Evolutionary conservation across 768 basidiomycete genomes (phyloP).

Genomic region (Trametes maxima): DNA sequence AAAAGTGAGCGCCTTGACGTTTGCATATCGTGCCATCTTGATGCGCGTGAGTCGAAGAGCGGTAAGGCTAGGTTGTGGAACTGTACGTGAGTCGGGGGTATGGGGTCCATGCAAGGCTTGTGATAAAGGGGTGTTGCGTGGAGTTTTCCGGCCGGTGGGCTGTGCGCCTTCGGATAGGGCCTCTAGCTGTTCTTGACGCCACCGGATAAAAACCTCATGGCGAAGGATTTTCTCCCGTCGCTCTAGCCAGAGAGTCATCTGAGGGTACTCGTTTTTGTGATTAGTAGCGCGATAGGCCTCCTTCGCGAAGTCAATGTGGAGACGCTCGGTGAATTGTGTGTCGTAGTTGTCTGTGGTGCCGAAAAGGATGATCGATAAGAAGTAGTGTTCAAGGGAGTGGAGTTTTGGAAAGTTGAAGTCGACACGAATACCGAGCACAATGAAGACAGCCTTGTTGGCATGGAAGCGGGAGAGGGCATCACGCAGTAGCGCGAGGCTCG

Average conservation of each 20-base stretch:
- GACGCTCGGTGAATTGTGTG: constrained; percentile 30
- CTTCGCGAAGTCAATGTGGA: constrained; percentile 31
- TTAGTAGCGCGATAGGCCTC: constrained; percentile 33
- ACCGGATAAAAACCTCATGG: constrained; percentile 35
- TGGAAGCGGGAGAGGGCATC: constrained; percentile 31
- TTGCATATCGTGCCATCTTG: not conserved
- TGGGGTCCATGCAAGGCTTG: no score
- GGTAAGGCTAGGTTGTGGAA: no score
- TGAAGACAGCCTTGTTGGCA: constrained; percentile 40
- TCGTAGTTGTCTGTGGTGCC: constrained; percentile 13
- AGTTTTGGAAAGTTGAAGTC: constrained; percentile 22
- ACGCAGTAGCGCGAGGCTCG: constrained; percentile 22
- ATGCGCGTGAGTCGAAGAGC: no score
- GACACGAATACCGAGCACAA: constrained; percentile 27
- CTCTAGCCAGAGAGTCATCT: constrained; percentile 14
- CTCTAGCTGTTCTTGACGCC: no score
- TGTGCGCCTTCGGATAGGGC: no score
- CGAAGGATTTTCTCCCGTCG: constrained; percentile 25
- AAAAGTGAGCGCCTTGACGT: not conserved
- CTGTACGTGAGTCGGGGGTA: no score
- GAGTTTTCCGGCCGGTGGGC: no score
- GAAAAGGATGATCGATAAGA: constrained; percentile 5
- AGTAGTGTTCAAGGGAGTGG: constrained; percentile 6
- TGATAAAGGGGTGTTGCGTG: no score
- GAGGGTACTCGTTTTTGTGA: constrained; percentile 12